Evolutionary conservation across 306 rosid genomes (phyloP).

Genomic region (Vigna nakashimae): DNA sequence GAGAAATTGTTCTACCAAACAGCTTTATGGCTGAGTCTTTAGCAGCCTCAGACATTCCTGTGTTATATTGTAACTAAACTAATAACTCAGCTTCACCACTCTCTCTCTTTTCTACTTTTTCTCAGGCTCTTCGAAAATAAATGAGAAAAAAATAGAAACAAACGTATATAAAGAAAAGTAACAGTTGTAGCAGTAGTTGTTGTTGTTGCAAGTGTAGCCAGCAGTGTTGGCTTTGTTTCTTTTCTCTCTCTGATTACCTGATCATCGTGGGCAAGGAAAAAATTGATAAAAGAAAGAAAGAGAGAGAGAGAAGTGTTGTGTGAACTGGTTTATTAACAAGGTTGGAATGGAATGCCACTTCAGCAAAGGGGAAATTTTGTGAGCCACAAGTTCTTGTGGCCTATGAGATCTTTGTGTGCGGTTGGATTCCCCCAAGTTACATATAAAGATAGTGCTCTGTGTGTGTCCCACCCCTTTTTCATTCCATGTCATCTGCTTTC

Average conservation of each 20-base stretch:
- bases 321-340: conserved; percentile 44
- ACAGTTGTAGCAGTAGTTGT: neutral
- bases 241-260: neutral
- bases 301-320: conserved; percentile 1
- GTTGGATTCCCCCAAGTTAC: conserved; percentile 75
- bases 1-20: conserved; percentile 77
- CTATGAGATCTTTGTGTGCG: conserved; percentile 68
- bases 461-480: conserved; percentile 51
- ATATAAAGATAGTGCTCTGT: conserved; percentile 63
- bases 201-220: neutral
- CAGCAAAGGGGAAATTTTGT: conserved; percentile 56
- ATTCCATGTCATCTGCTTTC: conserved; percentile 53
- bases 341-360: conserved; percentile 58
- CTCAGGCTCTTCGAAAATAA: conserved; percentile 30
- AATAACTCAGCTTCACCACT: conserved; percentile 31
- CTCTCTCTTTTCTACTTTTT: conserved; percentile 8
- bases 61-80: conserved; percentile 20
- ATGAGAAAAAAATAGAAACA: neutral
- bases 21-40: conserved; percentile 74
- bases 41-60: conserved; percentile 60
- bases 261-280: conserved; percentile 26
- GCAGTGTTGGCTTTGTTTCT: conserved; percentile 26
- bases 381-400: conserved; percentile 95
- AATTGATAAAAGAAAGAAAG: conserved; percentile 17
- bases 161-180: neutral